Percentiles rank a stretch among this genome's conserved stretches.
phyloP scores from a whole-genome alignment of 2,329 filamentous ascomycete genomes.

The Fusarium longipes region DNA sequence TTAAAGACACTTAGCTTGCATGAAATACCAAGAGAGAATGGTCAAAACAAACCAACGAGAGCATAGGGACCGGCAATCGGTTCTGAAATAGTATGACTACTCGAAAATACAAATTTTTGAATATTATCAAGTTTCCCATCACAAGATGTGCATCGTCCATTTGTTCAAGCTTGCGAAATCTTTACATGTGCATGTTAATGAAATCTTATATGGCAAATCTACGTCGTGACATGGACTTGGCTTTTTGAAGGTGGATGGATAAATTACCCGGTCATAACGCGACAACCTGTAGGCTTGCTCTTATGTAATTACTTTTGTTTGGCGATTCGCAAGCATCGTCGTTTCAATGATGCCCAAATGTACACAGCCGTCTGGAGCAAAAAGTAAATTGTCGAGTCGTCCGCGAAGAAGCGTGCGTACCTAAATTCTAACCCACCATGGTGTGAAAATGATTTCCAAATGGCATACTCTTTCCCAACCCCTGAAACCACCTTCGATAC shows the following conservation, averaged over 20 bases:
- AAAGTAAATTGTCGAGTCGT: neutral
- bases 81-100: constrained; percentile 7
- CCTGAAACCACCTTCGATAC: neutral
- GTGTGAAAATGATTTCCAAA: neutral
- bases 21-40: constrained; percentile 35
- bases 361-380: neutral
- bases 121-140: neutral
- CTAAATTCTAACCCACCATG: neutral
- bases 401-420: neutral
- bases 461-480: neutral
- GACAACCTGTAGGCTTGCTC: no score
- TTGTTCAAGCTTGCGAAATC: neutral
- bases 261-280: no score
- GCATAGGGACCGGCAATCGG: neutral
- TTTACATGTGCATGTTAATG: no score
- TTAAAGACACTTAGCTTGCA: constrained; percentile 28
- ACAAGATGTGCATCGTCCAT: neutral
- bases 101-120: constrained; percentile 34
- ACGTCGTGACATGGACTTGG: no score
- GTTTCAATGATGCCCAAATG: neutral
- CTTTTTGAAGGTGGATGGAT: no score
- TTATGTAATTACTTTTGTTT: no score
- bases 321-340: no score
- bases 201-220: no score
- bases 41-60: constrained; percentile 18